A percentile compares a stretch with the other conserved stretches of the same genome.
Conservation (phyloP, 169 alveolate genomes). For the Plasmodium coatneyi region DNA sequence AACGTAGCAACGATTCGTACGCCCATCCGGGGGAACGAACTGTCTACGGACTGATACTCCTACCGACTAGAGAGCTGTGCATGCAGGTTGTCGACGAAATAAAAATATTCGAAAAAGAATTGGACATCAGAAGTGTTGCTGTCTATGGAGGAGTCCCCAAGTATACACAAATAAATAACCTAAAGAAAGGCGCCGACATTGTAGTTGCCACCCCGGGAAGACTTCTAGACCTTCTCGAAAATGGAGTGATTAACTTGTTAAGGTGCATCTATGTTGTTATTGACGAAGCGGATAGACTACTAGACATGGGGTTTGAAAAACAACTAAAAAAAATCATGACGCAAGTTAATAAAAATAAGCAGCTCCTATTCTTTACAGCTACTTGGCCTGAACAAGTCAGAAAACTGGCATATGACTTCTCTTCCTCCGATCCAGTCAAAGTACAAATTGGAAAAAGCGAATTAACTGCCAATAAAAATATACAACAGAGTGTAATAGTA, state of each 20-base stretch:
- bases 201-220: conserved; percentile 98
- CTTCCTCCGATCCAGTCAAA: conserved; percentile 89
- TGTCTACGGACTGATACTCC: conserved; percentile 81
- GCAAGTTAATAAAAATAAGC: conserved; percentile 94
- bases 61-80: conserved; percentile 93
- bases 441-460: conserved; percentile 91
- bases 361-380: conserved; percentile 93
- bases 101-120: conserved; percentile 77
- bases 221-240: conserved; percentile 92
- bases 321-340: conserved; percentile 89
- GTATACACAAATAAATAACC: conserved; percentile 77
- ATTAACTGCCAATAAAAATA: conserved; percentile 88
- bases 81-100: conserved; percentile 88
- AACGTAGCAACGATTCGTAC: conserved; percentile 65
- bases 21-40: conserved; percentile 78
- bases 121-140: conserved; percentile 83
- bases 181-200: conserved; percentile 93
- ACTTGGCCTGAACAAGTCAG: conserved; percentile 94
- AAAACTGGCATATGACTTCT: conserved; percentile 90
- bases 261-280: conserved; percentile 94
- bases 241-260: conserved; percentile 87
- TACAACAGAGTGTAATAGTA: conserved; percentile 84
- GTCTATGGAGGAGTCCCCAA: conserved; percentile 92
- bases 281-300: conserved; percentile 98
- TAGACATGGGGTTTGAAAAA: conserved; percentile 98